Evolutionary conservation across 2,329 filamentous ascomycete species (phyloP).

Genomic region (Xylariaceae sp.): DNA sequence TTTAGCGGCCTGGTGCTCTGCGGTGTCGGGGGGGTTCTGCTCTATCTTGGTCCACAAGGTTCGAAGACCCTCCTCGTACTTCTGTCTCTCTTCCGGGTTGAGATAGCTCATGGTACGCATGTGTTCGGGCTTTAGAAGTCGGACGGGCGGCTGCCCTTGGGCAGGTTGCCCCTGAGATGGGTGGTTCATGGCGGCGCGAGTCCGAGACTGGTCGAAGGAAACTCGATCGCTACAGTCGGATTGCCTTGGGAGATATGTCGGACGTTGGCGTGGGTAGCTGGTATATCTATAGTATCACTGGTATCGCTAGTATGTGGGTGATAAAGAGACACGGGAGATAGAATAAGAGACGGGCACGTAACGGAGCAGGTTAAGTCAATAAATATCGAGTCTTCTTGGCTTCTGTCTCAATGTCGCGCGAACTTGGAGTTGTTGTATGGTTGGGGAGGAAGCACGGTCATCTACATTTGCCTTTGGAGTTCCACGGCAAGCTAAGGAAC

Average conservation of each 20-base stretch:
- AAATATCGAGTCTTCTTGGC: too few species aligned
- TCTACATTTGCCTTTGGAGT: neutral
- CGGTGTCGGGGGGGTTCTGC: constrained; percentile 49
- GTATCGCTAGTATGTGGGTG: too few species aligned
- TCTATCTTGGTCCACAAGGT: constrained; percentile 55
- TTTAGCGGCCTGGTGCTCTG: constrained; percentile 53
- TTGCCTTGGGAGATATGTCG: too few species aligned
- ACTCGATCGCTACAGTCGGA: neutral
- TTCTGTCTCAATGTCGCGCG: too few species aligned
- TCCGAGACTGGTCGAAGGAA: neutral
- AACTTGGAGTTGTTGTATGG: too few species aligned
- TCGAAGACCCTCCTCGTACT: constrained; percentile 61
- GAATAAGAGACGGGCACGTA: too few species aligned
- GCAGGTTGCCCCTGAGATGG: constrained; percentile 23
- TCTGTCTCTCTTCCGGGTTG: constrained; percentile 56
- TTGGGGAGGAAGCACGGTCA: too few species aligned
- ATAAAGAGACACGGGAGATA: too few species aligned
- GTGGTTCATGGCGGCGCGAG: constrained; percentile 23
- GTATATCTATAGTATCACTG: too few species aligned
- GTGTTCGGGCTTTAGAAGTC: constrained; percentile 48
- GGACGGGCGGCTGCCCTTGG: constrained; percentile 20
- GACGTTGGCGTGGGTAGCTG: too few species aligned
- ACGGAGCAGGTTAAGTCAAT: too few species aligned
- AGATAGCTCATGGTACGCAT: constrained; percentile 56
- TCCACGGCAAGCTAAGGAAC: too few species aligned